A percentile compares a stretch with the other conserved stretches of the same genome.
These are phyloP conservation scores for Aspergillus biplanus DNA, from an alignment of 495 filamentous ascomycete genomes.

Conservation along the genomic window DNA sequence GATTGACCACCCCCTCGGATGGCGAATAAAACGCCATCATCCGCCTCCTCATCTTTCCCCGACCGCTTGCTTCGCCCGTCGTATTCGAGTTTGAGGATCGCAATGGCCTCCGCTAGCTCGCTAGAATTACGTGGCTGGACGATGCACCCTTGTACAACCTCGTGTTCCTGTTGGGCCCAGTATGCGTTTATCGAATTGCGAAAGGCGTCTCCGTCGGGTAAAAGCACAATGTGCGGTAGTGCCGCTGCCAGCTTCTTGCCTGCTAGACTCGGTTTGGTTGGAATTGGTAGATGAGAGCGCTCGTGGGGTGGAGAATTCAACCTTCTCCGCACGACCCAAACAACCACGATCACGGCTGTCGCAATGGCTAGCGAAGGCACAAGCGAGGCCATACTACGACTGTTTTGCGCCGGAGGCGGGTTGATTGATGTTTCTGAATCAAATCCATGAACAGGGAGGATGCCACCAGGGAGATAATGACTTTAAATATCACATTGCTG, in stretches of 20 bases:
- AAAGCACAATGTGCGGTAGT: constrained; percentile 4
- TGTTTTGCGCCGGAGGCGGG: too few relatives aligned
- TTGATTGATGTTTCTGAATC: too few relatives aligned
- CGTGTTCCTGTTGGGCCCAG: constrained; percentile 5
- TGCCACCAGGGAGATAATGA: too few relatives aligned
- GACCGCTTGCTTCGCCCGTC: neutral
- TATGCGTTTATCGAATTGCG: constrained; percentile 4
- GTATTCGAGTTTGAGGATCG: constrained; percentile 8
- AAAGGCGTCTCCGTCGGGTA: constrained; percentile 1
- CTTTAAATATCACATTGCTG: too few relatives aligned
- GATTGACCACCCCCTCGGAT: constrained; percentile 9
- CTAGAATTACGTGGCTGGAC: neutral
- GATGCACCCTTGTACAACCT: neutral
- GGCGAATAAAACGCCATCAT: neutral
- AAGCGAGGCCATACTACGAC: too few relatives aligned
- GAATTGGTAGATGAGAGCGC: too few relatives aligned
- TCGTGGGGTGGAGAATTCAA: too few relatives aligned
- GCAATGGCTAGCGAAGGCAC: too few relatives aligned
- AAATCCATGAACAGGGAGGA: too few relatives aligned
- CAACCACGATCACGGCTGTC: too few relatives aligned
- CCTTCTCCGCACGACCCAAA: too few relatives aligned
- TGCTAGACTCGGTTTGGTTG: too few relatives aligned
- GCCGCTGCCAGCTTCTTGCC: constrained; percentile 7
- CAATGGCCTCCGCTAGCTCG: neutral
- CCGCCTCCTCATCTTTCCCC: neutral